Evolutionary conservation across 2,329 filamentous ascomycete species (phyloP), one percentile per base, ranked within the genome.

Genomic region (Aspergillus sp.): DNA sequence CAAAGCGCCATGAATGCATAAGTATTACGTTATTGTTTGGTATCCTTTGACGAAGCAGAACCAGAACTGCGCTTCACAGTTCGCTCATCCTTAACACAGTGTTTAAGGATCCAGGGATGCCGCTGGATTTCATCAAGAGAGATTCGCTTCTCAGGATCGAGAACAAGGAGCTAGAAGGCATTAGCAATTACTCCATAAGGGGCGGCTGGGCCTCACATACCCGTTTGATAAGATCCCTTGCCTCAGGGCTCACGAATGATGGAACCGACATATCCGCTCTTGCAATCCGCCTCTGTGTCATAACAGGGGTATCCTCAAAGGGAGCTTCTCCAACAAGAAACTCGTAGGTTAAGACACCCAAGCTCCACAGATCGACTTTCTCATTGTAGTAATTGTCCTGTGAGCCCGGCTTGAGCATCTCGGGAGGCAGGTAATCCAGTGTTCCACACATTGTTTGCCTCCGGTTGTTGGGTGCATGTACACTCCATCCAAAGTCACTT

Each of bases 401-500:
- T 67, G 85, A 84, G 48, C 91, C 90, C 3, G 88, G 86, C 76
- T 89, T 91, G 76, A 98, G 86, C 95, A 99, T 99, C 87, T 99
- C 95, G 4, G 95, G 95, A 3, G 95, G 95, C 15, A 99, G 86
- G 77, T 99, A 99, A 79, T 99, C 95, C 44, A 98, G 86, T 17
- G 95, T 99, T 64, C 95, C 95, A 76, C 95, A 99, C 87, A 98
- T 93, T 58, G 95, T 99, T 72, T 93, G 90, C 63, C 95, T 85
- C 68, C 95, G 84, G 80, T 94, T 96, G 78, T 96, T 97, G 27
- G 95, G 95, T 5, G 95, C 95, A 77, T 99, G 95, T 3, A 98
- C 95, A 74, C 91, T 96, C 95, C 95, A 99, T 53, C 95, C 94
- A 72, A 98, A 99, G 77, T 99, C 95, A 4, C 92, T 96, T 72